phyloP scores from a whole-genome alignment of 495 filamentous ascomycete genomes.

The Lepraria neglecta region DNA sequence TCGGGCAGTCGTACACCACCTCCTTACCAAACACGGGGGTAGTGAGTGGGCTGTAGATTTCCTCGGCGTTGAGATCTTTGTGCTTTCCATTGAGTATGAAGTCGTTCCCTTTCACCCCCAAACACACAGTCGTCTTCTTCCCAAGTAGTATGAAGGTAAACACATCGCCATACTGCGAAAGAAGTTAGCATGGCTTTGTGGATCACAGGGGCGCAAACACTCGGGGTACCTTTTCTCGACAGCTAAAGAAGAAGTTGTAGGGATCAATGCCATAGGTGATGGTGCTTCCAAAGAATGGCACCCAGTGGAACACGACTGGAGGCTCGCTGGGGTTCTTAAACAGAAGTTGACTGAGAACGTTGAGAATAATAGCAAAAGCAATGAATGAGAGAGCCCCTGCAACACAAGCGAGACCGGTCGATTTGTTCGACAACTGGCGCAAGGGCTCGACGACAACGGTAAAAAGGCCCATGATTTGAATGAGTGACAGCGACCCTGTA shows the following conservation, averaged over 20 bases:
- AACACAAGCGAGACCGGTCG: constrained; percentile 34
- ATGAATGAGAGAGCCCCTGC: constrained; percentile 37
- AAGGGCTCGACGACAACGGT: constrained; percentile 16
- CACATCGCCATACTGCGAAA: constrained; percentile 62
- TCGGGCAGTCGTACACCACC: constrained; percentile 84
- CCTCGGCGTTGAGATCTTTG: constrained; percentile 73
- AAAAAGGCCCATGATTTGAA: constrained; percentile 22
- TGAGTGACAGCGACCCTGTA: constrained; percentile 6
- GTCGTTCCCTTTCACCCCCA: constrained; percentile 75
- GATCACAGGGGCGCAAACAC: neutral
- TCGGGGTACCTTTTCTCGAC: constrained; percentile 59
- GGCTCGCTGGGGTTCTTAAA: constrained; percentile 68
- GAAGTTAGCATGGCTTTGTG: constrained; percentile 15
- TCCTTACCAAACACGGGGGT: constrained; percentile 81
- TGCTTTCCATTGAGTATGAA: constrained; percentile 84
- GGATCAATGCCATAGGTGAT: constrained; percentile 79
- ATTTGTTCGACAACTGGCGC: constrained; percentile 16
- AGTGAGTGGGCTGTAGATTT: constrained; percentile 73
- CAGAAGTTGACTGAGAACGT: constrained; percentile 62
- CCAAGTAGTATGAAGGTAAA: constrained; percentile 77
- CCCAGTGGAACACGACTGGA: constrained; percentile 77
- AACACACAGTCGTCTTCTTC: constrained; percentile 66
- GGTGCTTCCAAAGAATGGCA: constrained; percentile 73
- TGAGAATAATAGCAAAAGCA: constrained; percentile 52
- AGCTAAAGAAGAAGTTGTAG: constrained; percentile 67